phyloP scores from a whole-genome alignment of 2,329 filamentous ascomycete genomes.

The Phoma herbarum region DNA sequence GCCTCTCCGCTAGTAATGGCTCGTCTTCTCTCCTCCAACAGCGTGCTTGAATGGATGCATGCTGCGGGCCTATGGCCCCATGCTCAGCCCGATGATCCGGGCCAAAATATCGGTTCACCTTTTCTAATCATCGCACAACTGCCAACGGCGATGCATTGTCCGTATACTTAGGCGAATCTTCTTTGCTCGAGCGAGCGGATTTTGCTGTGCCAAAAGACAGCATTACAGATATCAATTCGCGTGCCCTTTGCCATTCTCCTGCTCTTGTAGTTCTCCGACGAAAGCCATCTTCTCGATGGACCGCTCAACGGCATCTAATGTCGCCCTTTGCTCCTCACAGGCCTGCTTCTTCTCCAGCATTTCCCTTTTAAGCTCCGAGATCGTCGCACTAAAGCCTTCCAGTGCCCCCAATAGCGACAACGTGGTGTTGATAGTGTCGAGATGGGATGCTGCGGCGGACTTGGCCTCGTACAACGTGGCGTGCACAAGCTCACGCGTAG shows the following conservation, averaged over 20 bases:
- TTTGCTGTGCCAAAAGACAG: too few relatives aligned
- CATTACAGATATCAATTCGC: not conserved
- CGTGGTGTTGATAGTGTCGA: slow-evolving; percentile 25
- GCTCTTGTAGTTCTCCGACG: not conserved
- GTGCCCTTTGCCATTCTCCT: too few relatives aligned
- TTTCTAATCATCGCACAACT: not conserved
- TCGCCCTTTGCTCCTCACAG: slow-evolving; percentile 22
- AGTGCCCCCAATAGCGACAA: slow-evolving; percentile 26
- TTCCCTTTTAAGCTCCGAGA: slow-evolving; percentile 21
- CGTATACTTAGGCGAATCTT: not conserved
- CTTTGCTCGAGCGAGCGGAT: not conserved
- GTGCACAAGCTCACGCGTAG: slow-evolving; percentile 20
- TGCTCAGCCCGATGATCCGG: too few relatives aligned
- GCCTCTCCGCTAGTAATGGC: too few relatives aligned
- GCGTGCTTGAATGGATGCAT: too few relatives aligned
- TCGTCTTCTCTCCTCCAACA: too few relatives aligned
- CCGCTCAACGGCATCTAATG: slow-evolving; percentile 22
- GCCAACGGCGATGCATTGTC: not conserved
- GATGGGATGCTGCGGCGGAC: slow-evolving; percentile 6
- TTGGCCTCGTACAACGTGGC: slow-evolving; percentile 25
- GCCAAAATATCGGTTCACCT: not conserved
- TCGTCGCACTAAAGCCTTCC: slow-evolving; percentile 25
- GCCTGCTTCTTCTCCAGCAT: slow-evolving; percentile 20
- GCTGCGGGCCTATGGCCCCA: too few relatives aligned
- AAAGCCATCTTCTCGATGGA: not conserved